phyloP scores from a whole-genome alignment of 164 flowering plant species.

The Umbellularia californica region DNA sequence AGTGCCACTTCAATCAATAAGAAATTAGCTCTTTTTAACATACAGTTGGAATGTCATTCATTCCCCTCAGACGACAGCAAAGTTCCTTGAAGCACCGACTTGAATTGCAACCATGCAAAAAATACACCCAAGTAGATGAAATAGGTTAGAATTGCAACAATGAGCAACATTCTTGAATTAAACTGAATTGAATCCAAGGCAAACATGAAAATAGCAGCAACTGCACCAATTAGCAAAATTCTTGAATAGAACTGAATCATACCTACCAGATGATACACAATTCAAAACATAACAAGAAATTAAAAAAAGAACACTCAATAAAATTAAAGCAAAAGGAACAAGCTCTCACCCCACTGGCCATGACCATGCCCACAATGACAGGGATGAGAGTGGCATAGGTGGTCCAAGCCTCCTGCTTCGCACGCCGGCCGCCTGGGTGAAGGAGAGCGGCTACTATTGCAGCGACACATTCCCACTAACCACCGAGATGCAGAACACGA shows the following conservation, averaged over 20 bases:
- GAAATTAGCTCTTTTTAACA: neutral
- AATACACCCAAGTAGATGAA: constrained; percentile 17
- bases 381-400: constrained; percentile 44
- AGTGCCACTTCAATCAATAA: neutral
- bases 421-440: constrained; percentile 1
- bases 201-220: no score
- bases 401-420: constrained; percentile 29
- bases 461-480: constrained; percentile 8
- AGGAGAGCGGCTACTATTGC: constrained; percentile 3
- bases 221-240: no score
- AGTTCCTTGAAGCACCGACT: constrained; percentile 26
- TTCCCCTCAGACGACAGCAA: constrained; percentile 27
- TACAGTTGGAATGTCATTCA: neutral
- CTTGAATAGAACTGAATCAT: no score
- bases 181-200: no score
- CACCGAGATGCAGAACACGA: constrained; percentile 35
- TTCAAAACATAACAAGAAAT: no score
- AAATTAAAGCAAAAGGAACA: neutral
- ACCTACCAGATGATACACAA: no score
- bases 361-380: constrained; percentile 43
- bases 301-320: no score
- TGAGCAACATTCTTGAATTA: neutral
- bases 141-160: neutral
- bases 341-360: constrained; percentile 45
- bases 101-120: constrained; percentile 23